phyloP scores from a whole-genome alignment of 2,329 filamentous ascomycete genomes.

The Chaetomium sp. region DNA sequence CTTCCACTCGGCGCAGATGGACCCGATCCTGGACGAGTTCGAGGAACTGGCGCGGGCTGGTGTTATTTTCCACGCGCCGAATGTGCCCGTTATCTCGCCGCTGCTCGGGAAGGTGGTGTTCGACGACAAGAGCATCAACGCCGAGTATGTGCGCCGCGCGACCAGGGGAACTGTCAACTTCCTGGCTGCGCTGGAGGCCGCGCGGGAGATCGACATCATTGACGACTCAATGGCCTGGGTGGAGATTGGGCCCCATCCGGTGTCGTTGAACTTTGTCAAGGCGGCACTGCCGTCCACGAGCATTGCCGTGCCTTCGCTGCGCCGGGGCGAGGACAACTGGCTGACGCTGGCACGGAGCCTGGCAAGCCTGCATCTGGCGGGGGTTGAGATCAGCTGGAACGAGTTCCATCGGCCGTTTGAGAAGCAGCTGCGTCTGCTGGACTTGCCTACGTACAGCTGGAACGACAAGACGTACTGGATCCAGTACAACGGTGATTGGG shows the following conservation, averaged over 20 bases:
- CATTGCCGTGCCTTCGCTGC: neutral
- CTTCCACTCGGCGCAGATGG: constrained; percentile 47
- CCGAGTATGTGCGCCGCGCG: constrained; percentile 58
- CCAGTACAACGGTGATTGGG: constrained; percentile 49
- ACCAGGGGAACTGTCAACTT: constrained; percentile 44
- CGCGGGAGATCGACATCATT: neutral
- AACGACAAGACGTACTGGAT: constrained; percentile 53
- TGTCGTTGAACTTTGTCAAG: constrained; percentile 41
- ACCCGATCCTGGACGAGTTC: constrained; percentile 43
- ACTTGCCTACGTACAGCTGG: constrained; percentile 55
- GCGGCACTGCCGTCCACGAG: constrained; percentile 45
- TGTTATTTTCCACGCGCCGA: neutral
- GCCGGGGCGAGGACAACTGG: neutral
- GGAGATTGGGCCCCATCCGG: constrained; percentile 60
- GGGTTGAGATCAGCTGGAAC: constrained; percentile 35
- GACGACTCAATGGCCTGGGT: neutral
- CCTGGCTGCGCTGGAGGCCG: neutral
- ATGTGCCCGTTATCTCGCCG: neutral
- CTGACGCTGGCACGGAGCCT: neutral
- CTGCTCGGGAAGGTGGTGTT: neutral
- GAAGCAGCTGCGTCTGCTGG: constrained; percentile 44
- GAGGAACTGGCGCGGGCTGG: neutral
- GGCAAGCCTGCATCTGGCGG: neutral
- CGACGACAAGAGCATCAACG: constrained; percentile 12
- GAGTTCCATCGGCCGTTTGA: constrained; percentile 53